phyloP scores from a whole-genome alignment of 1,284 basidiomycete genomes.

The Pisolithus thermaeus region DNA sequence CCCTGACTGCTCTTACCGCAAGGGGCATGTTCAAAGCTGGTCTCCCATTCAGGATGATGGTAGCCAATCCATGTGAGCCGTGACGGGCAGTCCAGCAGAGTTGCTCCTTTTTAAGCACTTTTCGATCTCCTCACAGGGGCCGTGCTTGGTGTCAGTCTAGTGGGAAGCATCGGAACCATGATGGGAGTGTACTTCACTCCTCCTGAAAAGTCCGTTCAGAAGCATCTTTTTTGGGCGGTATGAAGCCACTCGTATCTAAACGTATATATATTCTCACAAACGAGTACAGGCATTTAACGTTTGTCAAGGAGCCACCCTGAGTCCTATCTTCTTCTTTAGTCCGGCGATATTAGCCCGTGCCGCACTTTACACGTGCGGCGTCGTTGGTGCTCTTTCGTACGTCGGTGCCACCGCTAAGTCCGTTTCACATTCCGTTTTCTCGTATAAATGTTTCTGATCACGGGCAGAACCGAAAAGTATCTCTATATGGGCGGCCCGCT shows the following conservation, averaged over 20 bases:
- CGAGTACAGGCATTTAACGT: conserved; percentile 68
- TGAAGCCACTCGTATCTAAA: conserved; percentile 17
- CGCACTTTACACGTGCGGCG: conserved; percentile 82
- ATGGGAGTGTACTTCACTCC: conserved; percentile 72
- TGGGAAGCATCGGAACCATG: conserved; percentile 73
- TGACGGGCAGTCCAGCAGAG: background rate
- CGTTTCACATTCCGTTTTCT: conserved; percentile 15
- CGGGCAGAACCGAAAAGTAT: conserved; percentile 71
- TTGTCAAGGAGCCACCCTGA: conserved; percentile 80
- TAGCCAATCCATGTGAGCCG: conserved; percentile 75
- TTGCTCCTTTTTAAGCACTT: background rate
- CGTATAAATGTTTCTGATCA: conserved; percentile 1
- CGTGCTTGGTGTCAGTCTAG: conserved; percentile 79
- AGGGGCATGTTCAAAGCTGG: conserved; percentile 75
- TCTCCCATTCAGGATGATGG: conserved; percentile 73
- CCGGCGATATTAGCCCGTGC: conserved; percentile 87
- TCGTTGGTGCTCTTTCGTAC: conserved; percentile 81
- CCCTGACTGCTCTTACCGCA: conserved; percentile 73
- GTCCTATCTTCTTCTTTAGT: conserved; percentile 79
- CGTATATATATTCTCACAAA: conserved; percentile 5
- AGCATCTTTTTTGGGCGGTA: conserved; percentile 75
- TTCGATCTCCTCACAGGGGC: conserved; percentile 45
- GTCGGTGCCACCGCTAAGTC: conserved; percentile 85
- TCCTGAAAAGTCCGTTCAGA: conserved; percentile 65
- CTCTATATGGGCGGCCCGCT: conserved; percentile 81